These are phyloP conservation scores for Colletotrichum chrysophilum DNA, from an alignment of 2,329 filamentous ascomycete species.

Conservation along the genomic window DNA sequence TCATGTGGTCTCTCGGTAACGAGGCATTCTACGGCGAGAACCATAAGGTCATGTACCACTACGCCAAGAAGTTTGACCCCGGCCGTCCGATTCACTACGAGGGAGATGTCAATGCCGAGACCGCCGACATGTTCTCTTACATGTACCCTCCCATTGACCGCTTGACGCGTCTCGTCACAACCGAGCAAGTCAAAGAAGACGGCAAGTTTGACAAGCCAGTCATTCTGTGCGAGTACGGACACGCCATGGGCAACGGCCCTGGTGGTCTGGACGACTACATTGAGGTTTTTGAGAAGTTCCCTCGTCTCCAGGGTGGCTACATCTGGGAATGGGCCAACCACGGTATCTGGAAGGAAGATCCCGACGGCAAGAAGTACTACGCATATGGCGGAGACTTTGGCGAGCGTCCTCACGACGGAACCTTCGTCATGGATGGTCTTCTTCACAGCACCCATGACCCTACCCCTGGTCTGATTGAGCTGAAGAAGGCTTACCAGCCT, in stretches of 20 bases:
- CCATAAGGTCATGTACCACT: slow-evolving; percentile 71
- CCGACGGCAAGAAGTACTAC: slow-evolving; percentile 51
- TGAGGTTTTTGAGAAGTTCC: slow-evolving; percentile 64
- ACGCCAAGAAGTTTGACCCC: slow-evolving; percentile 61
- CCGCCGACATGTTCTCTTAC: slow-evolving; percentile 69
- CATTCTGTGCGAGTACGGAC: slow-evolving; percentile 62
- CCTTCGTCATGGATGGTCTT: slow-evolving; percentile 68
- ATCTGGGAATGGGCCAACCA: slow-evolving; percentile 73
- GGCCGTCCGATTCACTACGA: slow-evolving; percentile 71
- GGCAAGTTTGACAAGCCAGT: slow-evolving; percentile 61
- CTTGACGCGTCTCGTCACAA: slow-evolving; percentile 50
- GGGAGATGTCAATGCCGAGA: slow-evolving; percentile 62
- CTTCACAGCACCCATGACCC: slow-evolving; percentile 58
- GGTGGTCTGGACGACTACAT: slow-evolving; percentile 74
- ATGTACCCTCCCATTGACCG: slow-evolving; percentile 67
- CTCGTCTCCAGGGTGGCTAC: slow-evolving; percentile 69
- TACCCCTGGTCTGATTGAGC: slow-evolving; percentile 60
- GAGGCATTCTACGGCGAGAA: slow-evolving; percentile 76
- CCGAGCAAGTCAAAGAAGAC: slow-evolving; percentile 45
- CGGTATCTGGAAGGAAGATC: slow-evolving; percentile 54
- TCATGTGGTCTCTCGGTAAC: slow-evolving; percentile 77
- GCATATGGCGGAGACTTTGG: slow-evolving; percentile 69
- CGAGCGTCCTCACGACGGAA: slow-evolving; percentile 63
- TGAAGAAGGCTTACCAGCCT: slow-evolving; percentile 63
- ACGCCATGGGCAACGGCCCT: slow-evolving; percentile 78